Percentiles rank a stretch among this genome's conserved stretches.
Evolutionary conservation across 768 basidiomycete genomes (phyloP).

Genomic region (Lenzites betulinus): DNA sequence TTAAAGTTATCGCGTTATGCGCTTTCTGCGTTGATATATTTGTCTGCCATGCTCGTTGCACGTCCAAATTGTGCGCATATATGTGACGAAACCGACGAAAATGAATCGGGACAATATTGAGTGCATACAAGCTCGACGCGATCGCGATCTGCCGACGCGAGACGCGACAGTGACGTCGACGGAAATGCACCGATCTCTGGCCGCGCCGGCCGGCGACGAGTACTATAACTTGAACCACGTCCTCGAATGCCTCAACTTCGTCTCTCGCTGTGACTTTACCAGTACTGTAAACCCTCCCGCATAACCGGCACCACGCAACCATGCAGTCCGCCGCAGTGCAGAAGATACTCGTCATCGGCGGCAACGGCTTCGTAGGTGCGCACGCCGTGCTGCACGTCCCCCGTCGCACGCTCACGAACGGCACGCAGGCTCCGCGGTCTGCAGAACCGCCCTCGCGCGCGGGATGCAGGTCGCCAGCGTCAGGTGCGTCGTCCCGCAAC

Average conservation of each 20-base stretch:
- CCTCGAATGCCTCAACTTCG: not conserved
- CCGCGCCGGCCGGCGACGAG: not conserved
- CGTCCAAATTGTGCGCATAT: not conserved
- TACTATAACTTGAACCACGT: not conserved
- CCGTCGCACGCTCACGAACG: not conserved
- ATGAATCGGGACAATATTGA: not conserved
- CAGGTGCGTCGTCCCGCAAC: slow-evolving; percentile 53
- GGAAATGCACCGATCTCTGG: not conserved
- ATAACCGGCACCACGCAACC: not conserved
- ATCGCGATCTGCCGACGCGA: slow-evolving; percentile 3
- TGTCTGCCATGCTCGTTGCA: not conserved
- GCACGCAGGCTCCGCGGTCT: slow-evolving; percentile 86
- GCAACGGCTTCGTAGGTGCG: slow-evolving; percentile 94
- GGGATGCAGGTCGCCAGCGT: slow-evolving; percentile 90
- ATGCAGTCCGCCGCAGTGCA: slow-evolving; percentile 37
- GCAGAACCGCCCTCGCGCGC: slow-evolving; percentile 79
- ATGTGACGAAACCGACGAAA: not conserved
- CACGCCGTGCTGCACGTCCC: not conserved
- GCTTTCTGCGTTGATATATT: not conserved
- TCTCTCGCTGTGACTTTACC: not conserved
- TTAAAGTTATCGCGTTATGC: not conserved
- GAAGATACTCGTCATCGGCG: slow-evolving; percentile 92
- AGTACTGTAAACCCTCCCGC: too few species aligned
- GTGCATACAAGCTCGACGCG: not conserved
- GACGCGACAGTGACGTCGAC: slow-evolving; percentile 8